Base-by-base conservation (phyloP, 1,284 basidiomycete species). In the Agroathelia rolfsii region DNA sequence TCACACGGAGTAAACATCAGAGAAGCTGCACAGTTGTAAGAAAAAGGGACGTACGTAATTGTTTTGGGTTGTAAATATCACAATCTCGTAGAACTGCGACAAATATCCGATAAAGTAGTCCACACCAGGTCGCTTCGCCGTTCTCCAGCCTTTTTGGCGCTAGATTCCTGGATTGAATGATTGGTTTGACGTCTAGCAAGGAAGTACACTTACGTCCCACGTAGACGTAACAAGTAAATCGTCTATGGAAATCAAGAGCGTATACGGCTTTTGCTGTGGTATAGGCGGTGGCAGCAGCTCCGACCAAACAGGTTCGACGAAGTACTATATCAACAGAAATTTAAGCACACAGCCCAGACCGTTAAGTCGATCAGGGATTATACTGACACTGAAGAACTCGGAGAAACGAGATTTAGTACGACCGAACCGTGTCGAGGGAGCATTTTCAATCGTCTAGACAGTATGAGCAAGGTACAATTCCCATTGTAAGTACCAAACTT, bases 71-170 rank as follows among this genome's bases (percentile, higher is more conserved):
- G 93, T 96, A 64, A 97, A 99, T 35, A 98, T 66, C 14, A 98
- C 93, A 41, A 98, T 79, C 64, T 98, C 94, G 58, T 90, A 98
- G 61, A 96, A 97, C 51, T 96, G 93, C 0, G 89, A 90, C 26
- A 98, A 71, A 57, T 98, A 97, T 20, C 76, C 92, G 31, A 98
- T 66, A 72, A 97, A 98, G 59, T 97, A 96, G 55, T 98, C 95
- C 6, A 94, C 83, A 3, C 95, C 95, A 1, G 94, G 94, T 32
- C 95, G 77, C 58, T 93, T 93, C 22, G 87, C 88, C 3, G 87
- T 92, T 44, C 85, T 67, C 88, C 88, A 93, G 20, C 88, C 88
- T 46, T 84, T 65, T 62, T 81, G 69, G 34, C 87, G 77, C 86
- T 89, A 39, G 24, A 14, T 35, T 16, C 40, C 28, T 13, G 28